Percentiles rank a stretch among this genome's conserved stretches.
phyloP scores from a whole-genome alignment of 768 basidiomycete genomes.

The Mycena haematopus region DNA sequence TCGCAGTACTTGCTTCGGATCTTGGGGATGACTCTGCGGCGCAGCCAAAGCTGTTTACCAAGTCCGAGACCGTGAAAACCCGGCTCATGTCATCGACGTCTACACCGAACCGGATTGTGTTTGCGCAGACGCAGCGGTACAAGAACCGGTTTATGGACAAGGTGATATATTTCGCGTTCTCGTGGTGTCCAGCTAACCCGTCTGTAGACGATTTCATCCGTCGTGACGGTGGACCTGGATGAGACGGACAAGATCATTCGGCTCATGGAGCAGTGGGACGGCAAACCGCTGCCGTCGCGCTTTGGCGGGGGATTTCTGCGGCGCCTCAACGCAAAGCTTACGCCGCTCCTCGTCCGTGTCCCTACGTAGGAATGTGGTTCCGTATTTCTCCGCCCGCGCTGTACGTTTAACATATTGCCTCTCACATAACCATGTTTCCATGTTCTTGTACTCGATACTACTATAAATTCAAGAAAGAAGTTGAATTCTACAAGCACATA shows the following conservation, averaged over 20 bases:
- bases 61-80: slow-evolving; percentile 54
- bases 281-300: slow-evolving; percentile 55
- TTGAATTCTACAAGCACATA: too few relatives aligned
- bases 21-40: slow-evolving; percentile 13
- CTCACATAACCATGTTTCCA: neutral
- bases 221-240: slow-evolving; percentile 69
- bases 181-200: neutral
- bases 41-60: slow-evolving; percentile 61
- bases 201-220: slow-evolving; percentile 60
- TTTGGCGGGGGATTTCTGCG: slow-evolving; percentile 57
- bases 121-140: slow-evolving; percentile 66
- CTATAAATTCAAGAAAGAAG: too few relatives aligned
- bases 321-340: slow-evolving; percentile 54
- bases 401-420: neutral
- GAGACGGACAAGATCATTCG: slow-evolving; percentile 65
- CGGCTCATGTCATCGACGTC: slow-evolving; percentile 66
- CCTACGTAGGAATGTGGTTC: slow-evolving; percentile 36
- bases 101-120: slow-evolving; percentile 65
- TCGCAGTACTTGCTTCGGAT: neutral
- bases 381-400: neutral
- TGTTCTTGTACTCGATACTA: too few relatives aligned
- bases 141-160: slow-evolving; percentile 56
- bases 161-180: slow-evolving; percentile 40
- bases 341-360: slow-evolving; percentile 58
- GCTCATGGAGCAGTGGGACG: slow-evolving; percentile 66